Conservation (phyloP, 805 yeast genomes). For the Cyberlindnera veronae region DNA sequence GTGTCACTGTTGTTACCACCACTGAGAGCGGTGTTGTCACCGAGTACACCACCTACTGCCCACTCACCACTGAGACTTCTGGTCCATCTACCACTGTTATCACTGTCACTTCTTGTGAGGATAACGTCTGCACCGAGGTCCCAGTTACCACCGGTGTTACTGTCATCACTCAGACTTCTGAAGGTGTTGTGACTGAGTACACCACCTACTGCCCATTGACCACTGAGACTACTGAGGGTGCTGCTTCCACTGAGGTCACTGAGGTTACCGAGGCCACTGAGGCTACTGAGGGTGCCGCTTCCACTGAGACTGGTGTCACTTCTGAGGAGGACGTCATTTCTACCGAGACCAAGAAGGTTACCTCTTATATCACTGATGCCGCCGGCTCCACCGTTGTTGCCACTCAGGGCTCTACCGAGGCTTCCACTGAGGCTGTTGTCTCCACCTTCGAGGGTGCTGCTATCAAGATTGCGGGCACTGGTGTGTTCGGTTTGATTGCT, state of each 20-base stretch:
- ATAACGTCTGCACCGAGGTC: constrained; percentile 20
- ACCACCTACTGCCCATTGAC: constrained; percentile 25
- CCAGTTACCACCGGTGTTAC: constrained; percentile 28
- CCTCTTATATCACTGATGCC: too few species aligned
- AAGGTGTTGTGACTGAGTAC: constrained; percentile 24
- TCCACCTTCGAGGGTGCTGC: neutral
- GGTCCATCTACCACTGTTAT: constrained; percentile 29
- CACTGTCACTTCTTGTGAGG: constrained; percentile 31
- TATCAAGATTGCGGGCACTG: too few species aligned
- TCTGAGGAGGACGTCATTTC: constrained; percentile 1
- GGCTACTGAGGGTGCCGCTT: constrained; percentile 5
- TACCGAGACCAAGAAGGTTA: constrained; percentile 22
- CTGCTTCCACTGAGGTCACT: neutral
- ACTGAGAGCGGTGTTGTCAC: constrained; percentile 13
- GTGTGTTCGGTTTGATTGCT: too few species aligned
- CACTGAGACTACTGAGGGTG: constrained; percentile 3
- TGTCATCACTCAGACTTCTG: constrained; percentile 23
- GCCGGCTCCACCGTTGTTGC: too few species aligned
- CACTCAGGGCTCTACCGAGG: too few species aligned
- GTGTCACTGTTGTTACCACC: constrained; percentile 1
- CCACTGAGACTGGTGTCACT: neutral
- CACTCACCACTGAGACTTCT: too few species aligned
- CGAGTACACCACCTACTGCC: constrained; percentile 28
- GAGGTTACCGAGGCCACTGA: too few species aligned
- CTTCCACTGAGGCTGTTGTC: constrained; percentile 24